These are phyloP conservation scores for Hypoxylon subgilvum DNA, from an alignment of 495 filamentous ascomycete species.

Conservation along the genomic window DNA sequence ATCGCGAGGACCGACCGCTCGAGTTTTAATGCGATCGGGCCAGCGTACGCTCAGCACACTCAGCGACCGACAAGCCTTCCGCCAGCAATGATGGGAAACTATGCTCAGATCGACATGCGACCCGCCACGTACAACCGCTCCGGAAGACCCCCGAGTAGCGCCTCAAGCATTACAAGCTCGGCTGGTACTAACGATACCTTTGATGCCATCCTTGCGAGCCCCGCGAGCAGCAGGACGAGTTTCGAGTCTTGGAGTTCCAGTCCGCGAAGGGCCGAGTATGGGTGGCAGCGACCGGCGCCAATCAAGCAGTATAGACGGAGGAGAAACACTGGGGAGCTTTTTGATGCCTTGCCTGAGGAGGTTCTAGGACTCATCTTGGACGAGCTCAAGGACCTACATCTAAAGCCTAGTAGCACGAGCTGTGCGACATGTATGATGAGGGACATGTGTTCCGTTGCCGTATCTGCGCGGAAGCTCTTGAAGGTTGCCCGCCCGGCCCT, in stretches of 20 bases:
- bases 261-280: conserved; percentile 35
- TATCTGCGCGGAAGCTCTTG: conserved; percentile 72
- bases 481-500: conserved; percentile 67
- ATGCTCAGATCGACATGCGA: conserved; percentile 41
- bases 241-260: conserved; percentile 48
- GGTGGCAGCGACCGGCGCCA: conserved; percentile 49
- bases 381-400: conserved; percentile 54
- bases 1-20: conserved; percentile 25
- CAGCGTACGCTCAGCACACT: conserved; percentile 22
- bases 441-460: conserved; percentile 70
- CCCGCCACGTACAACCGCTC: conserved; percentile 29
- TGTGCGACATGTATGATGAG: conserved; percentile 82
- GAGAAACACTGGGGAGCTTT: conserved; percentile 53
- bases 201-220: conserved; percentile 39
- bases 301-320: conserved; percentile 46
- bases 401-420: conserved; percentile 49
- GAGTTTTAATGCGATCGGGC: conserved; percentile 24
- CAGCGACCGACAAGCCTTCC: conserved; percentile 26
- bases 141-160: conserved; percentile 28
- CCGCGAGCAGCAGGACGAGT: conserved; percentile 49
- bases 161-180: conserved; percentile 38
- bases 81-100: conserved; percentile 37
- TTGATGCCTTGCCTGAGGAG: conserved; percentile 62
- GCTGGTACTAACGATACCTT: conserved; percentile 38
- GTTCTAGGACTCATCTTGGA: conserved; percentile 61